Conservation (phyloP, 2,329 filamentous ascomycete species). For the Xylaria digitata region DNA sequence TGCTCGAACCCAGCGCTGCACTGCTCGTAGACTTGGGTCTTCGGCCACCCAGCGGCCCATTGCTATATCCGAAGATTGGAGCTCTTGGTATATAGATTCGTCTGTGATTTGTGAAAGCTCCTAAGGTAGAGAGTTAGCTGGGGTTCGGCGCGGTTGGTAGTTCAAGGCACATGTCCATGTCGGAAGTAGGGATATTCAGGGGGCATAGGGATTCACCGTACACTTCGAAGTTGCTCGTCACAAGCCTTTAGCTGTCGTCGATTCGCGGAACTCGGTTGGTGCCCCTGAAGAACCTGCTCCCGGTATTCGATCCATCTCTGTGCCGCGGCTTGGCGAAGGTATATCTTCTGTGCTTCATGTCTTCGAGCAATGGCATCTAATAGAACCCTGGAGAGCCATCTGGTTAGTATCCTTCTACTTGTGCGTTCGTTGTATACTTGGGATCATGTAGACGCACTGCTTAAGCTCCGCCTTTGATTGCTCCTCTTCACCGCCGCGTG, state of each 20-base stretch:
- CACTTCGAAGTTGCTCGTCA: slow-evolving; percentile 67
- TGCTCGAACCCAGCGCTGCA: slow-evolving; percentile 69
- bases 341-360: slow-evolving; percentile 74
- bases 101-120: slow-evolving; percentile 69
- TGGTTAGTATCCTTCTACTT: slow-evolving; percentile 30
- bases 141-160: background rate
- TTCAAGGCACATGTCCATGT: slow-evolving; percentile 4
- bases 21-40: slow-evolving; percentile 67
- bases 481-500: slow-evolving; percentile 66
- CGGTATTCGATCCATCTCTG: slow-evolving; percentile 69
- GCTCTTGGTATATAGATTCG: slow-evolving; percentile 67
- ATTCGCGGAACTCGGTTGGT: slow-evolving; percentile 60
- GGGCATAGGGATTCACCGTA: slow-evolving; percentile 52
- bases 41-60: slow-evolving; percentile 72
- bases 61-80: slow-evolving; percentile 63
- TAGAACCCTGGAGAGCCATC: slow-evolving; percentile 57
- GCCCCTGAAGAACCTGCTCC: slow-evolving; percentile 64
- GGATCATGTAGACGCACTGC: slow-evolving; percentile 60
- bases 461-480: slow-evolving; percentile 71
- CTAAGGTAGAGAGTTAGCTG: slow-evolving; percentile 49
- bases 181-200: slow-evolving; percentile 19
- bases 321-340: slow-evolving; percentile 68
- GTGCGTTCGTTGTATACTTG: background rate
- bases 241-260: slow-evolving; percentile 63
- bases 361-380: slow-evolving; percentile 71